phyloP scores from a whole-genome alignment of 371 early-diverging fungal genomes.

The Entomophthora muscae region DNA sequence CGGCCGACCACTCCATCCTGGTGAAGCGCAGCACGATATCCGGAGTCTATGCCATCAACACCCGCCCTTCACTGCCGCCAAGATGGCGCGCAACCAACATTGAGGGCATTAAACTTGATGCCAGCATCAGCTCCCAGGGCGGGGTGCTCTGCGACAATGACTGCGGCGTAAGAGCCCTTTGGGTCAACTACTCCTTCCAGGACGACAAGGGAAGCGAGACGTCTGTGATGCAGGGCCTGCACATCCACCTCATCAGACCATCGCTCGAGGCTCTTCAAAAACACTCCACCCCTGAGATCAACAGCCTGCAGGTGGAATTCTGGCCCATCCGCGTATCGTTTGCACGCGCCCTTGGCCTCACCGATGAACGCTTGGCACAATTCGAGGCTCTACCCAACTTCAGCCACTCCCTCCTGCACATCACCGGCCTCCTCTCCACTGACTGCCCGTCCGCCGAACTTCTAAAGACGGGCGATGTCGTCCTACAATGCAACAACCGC shows the following conservation, averaged over 20 bases:
- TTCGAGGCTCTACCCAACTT: constrained; percentile 43
- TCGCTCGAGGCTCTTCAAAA: constrained; percentile 19
- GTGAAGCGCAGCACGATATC: constrained; percentile 32
- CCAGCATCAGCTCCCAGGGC: constrained; percentile 28
- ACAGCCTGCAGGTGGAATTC: constrained; percentile 50
- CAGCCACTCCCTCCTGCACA: constrained; percentile 45
- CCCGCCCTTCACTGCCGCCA: constrained; percentile 33
- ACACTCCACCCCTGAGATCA: constrained; percentile 24
- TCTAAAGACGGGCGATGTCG: constrained; percentile 62
- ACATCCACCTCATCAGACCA: constrained; percentile 20
- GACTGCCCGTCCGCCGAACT: constrained; percentile 31
- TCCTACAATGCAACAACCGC: constrained; percentile 54
- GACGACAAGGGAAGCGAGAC: constrained; percentile 40
- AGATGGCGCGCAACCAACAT: constrained; percentile 53
- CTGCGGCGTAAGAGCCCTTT: constrained; percentile 49
- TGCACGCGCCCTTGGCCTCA: constrained; percentile 59
- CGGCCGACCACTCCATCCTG: constrained; percentile 24
- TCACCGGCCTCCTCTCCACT: constrained; percentile 34
- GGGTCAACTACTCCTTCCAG: constrained; percentile 52
- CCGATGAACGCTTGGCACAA: constrained; percentile 52
- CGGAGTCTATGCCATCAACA: constrained; percentile 31
- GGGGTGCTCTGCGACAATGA: constrained; percentile 52
- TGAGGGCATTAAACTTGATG: constrained; percentile 57
- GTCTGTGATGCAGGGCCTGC: constrained; percentile 41
- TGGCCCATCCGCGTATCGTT: constrained; percentile 61